Percentiles rank a stretch among this genome's conserved stretches.
phyloP scores from a whole-genome alignment of 495 filamentous ascomycete genomes.

The Talaromyces borbonicus region DNA sequence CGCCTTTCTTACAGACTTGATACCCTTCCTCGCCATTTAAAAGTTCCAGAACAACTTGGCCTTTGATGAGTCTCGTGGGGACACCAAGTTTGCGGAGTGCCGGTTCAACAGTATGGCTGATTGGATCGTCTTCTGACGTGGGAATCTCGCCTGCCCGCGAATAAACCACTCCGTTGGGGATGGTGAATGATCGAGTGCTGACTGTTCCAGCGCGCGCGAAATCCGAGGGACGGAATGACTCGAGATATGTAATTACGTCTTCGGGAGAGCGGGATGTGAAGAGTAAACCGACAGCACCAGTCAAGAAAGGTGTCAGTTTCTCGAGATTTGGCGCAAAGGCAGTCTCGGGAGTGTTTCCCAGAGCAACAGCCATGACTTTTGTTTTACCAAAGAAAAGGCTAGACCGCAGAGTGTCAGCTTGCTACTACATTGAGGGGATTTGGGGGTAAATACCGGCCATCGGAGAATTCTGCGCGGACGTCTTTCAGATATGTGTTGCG shows the following conservation, averaged over 20 bases:
- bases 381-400: slow-evolving; percentile 98
- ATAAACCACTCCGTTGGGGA: slow-evolving; percentile 71
- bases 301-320: slow-evolving; percentile 57
- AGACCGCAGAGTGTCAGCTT: neutral
- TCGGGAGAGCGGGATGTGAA: slow-evolving; percentile 67
- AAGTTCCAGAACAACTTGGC: slow-evolving; percentile 72
- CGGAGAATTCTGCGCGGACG: slow-evolving; percentile 70
- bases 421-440: neutral
- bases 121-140: slow-evolving; percentile 68
- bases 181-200: slow-evolving; percentile 60
- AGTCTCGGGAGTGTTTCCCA: slow-evolving; percentile 63
- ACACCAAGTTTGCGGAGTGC: slow-evolving; percentile 78
- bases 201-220: slow-evolving; percentile 80
- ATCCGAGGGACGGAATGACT: slow-evolving; percentile 55
- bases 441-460: slow-evolving; percentile 58
- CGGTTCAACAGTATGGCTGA: slow-evolving; percentile 80
- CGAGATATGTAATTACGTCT: slow-evolving; percentile 59
- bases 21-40: slow-evolving; percentile 59
- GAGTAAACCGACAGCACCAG: slow-evolving; percentile 78
- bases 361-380: slow-evolving; percentile 91
- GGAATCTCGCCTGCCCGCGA: slow-evolving; percentile 68
- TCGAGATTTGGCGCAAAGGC: slow-evolving; percentile 67
- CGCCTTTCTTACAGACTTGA: slow-evolving; percentile 69
- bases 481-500: slow-evolving; percentile 94
- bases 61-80: slow-evolving; percentile 78